Evolutionary conservation across 495 filamentous ascomycete genomes (phyloP), one percentile per base, ranked within the genome.

Genomic region (Staphylotrichum longicolle): DNA sequence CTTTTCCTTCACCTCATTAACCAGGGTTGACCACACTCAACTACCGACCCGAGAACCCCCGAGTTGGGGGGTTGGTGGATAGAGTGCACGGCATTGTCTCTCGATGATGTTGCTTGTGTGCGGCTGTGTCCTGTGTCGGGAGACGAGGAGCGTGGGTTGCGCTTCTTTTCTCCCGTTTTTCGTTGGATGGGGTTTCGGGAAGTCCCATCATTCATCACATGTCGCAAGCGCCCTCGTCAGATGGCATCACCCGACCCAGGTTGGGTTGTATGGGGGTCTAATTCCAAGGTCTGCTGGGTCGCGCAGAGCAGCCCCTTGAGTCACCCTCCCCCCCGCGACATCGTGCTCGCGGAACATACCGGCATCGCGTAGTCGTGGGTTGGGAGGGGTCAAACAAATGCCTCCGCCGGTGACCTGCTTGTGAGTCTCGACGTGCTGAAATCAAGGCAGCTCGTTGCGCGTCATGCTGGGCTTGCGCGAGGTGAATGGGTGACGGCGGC

Each of bases 401-500:
- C 20, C 20, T 27, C 20, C 20, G 20, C 20, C 20, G 0, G 20
- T 27, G 20, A 27, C 20, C 20, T 27, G 20, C 20, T 27, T 27
- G 20, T 27, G 20, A 27, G 20, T 27, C 20, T 27, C 20, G 20
- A 27, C 20, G 20, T 27, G 20, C 20, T 1, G 20, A 27, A 27
- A 27, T 27, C 20, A 27, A 27, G 20, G 20, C 20, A 27, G 20
- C 20, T 27, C 20, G 20, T 27, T 27, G 20, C 20, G 20, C 20
- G 20, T 27, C 20, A 27, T 27, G 20, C 20, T 27, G 20, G 20
- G 20, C 20, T 27, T 27, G 20, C 20, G 20, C 20, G 20, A 12
- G 50, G 14, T 54, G 35, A 42, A 5, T 49, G 14, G 14, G n/a
- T 57, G 44, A 34, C 55, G 42, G 39, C 44, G 44, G 48, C 44